Conservation (phyloP, 441 rosid genomes). For the Pelargonium citronellum region DNA sequence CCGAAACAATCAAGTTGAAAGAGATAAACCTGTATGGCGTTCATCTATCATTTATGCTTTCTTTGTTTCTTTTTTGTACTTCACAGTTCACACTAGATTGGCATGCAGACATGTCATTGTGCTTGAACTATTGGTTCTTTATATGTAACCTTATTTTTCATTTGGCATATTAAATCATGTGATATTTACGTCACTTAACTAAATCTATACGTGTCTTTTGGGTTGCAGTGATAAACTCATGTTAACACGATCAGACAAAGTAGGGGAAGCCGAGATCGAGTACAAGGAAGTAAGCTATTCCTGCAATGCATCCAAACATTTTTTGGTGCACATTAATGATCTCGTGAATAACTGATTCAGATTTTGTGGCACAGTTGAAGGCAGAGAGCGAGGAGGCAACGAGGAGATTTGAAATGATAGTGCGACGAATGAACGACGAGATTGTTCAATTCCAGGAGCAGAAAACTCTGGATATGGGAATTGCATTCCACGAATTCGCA, state of each 20-base stretch:
- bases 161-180: too few species aligned
- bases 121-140: too few species aligned
- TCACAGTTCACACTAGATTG: too few species aligned
- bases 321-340: not conserved
- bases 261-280: slow-evolving; percentile 82
- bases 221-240: slow-evolving; percentile 77
- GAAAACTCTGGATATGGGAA: slow-evolving; percentile 77
- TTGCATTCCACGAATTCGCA: slow-evolving; percentile 87
- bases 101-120: too few species aligned
- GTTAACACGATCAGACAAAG: slow-evolving; percentile 81
- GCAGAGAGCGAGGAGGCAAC: slow-evolving; percentile 78
- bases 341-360: not conserved
- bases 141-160: too few species aligned
- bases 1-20: slow-evolving; percentile 89
- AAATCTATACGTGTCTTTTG: not conserved
- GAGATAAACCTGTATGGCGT: slow-evolving; percentile 91
- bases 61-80: not conserved
- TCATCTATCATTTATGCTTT: not conserved
- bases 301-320: not conserved
- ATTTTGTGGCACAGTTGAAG: slow-evolving; percentile 53
- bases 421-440: slow-evolving; percentile 77
- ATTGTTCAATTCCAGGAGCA: slow-evolving; percentile 83
- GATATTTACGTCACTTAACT: too few species aligned
- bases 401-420: slow-evolving; percentile 64
- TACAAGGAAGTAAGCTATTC: slow-evolving; percentile 58